Percentiles rank a stretch among this genome's conserved stretches.
phyloP scores from a whole-genome alignment of 805 yeast species.

The Schizosaccharomyces osmophilus region DNA sequence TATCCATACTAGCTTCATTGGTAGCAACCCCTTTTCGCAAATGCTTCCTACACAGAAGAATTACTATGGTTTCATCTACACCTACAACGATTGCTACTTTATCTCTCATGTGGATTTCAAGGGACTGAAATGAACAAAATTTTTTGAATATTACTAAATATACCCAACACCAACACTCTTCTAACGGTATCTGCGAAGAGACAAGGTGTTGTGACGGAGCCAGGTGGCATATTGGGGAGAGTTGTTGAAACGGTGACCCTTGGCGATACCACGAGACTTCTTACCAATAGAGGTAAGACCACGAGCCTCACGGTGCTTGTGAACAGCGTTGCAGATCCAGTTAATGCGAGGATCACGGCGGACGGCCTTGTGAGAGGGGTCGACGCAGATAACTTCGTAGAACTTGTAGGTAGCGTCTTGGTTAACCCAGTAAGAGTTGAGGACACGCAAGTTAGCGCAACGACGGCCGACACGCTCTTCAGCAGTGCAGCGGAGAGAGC shows the following conservation, averaged over 20 bases:
- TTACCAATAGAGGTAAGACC: slow-evolving; percentile 95
- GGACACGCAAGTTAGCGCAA: slow-evolving; percentile 95
- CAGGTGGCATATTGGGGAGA: neutral
- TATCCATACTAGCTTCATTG: no score
- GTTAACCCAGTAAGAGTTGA: slow-evolving; percentile 99
- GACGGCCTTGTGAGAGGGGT: slow-evolving; percentile 95
- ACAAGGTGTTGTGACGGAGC: slow-evolving; percentile 2
- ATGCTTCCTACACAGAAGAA: no score
- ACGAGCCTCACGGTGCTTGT: slow-evolving; percentile 99
- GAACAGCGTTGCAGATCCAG: slow-evolving; percentile 99
- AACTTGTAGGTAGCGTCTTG: slow-evolving; percentile 98
- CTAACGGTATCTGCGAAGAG: slow-evolving; percentile 14
- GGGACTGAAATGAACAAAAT: no score
- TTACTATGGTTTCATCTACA: no score
- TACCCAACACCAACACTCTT: slow-evolving; percentile 23
- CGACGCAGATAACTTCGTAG: slow-evolving; percentile 92
- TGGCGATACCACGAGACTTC: slow-evolving; percentile 99
- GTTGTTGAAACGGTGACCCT: slow-evolving; percentile 54
- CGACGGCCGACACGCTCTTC: slow-evolving; percentile 99
- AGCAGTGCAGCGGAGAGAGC: slow-evolving; percentile 91
- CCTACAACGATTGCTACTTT: no score
- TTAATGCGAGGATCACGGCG: slow-evolving; percentile 95
- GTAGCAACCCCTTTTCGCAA: no score
- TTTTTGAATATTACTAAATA: no score
- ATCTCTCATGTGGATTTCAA: no score